These are phyloP conservation scores for Sarocladiaceae sp. DNA, from an alignment of 2,329 filamentous ascomycete genomes.

Conservation along the genomic window DNA sequence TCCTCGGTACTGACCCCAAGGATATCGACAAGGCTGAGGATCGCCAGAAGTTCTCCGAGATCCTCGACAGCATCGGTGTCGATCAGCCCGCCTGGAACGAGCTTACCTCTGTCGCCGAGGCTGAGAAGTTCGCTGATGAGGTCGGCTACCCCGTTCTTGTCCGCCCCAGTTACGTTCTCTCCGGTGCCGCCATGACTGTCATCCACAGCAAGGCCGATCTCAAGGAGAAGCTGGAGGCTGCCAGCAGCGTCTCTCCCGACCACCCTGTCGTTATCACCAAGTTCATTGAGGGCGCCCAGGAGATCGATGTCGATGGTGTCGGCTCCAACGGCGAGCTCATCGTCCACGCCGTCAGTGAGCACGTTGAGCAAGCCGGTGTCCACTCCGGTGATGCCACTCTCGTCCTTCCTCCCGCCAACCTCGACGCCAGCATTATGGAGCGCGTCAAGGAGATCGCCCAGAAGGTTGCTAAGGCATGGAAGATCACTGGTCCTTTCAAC, in stretches of 20 bases:
- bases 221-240: conserved; percentile 90
- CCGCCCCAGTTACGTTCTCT: conserved; percentile 91
- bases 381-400: conserved; percentile 97
- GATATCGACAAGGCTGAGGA: conserved; percentile 99
- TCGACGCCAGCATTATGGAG: conserved; percentile 73
- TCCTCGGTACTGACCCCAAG: conserved; percentile 86
- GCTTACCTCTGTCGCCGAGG: conserved; percentile 81
- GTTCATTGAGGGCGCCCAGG: conserved; percentile 94
- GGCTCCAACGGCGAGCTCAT: conserved; percentile 81
- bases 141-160: conserved; percentile 95
- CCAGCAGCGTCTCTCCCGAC: conserved; percentile 86
- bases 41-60: conserved; percentile 96
- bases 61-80: conserved; percentile 92
- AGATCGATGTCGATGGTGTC: conserved; percentile 95
- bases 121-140: conserved; percentile 77
- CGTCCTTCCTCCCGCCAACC: conserved; percentile 78
- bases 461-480: conserved; percentile 96
- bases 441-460: conserved; percentile 93
- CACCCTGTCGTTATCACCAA: conserved; percentile 98
- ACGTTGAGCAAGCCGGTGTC: conserved; percentile 95
- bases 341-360: conserved; percentile 89
- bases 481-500: conserved; percentile 97
- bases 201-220: conserved; percentile 85
- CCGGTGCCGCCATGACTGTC: conserved; percentile 97
- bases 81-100: conserved; percentile 99